phyloP scores from a whole-genome alignment of 1,139 yeast genomes.

The Suhomyces anneliseae region DNA sequence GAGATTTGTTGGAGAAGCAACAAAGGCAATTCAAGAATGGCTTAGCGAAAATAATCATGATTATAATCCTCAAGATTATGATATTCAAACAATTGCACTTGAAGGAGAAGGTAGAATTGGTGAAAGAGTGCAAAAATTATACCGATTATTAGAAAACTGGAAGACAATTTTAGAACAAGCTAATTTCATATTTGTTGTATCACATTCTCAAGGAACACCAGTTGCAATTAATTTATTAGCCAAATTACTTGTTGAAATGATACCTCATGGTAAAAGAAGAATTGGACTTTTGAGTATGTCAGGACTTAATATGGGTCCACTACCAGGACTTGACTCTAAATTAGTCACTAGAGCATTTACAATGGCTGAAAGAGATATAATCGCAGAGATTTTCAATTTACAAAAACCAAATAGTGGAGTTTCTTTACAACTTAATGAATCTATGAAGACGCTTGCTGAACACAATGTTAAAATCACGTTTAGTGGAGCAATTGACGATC shows the following conservation, averaged over 20 bases:
- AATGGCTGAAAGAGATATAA: slow-evolving; percentile 46
- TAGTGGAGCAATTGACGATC: slow-evolving; percentile 48
- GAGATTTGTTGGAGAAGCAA: slow-evolving; percentile 34
- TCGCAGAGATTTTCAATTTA: slow-evolving; percentile 49
- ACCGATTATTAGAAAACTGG: slow-evolving; percentile 47
- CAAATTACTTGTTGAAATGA: slow-evolving; percentile 21
- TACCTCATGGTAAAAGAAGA: slow-evolving; percentile 16
- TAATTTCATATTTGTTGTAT: slow-evolving; percentile 46
- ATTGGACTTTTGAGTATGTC: slow-evolving; percentile 48
- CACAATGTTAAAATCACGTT: slow-evolving; percentile 52
- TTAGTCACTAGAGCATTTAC: slow-evolving; percentile 49
- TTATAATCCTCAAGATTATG: slow-evolving; percentile 20
- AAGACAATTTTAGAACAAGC: slow-evolving; percentile 29
- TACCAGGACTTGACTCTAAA: slow-evolving; percentile 44
- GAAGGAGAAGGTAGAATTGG: slow-evolving; percentile 54
- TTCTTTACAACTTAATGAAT: slow-evolving; percentile 30
- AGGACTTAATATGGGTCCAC: slow-evolving; percentile 48
- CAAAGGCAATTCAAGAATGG: slow-evolving; percentile 43
- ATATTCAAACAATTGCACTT: slow-evolving; percentile 48
- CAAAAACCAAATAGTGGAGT: slow-evolving; percentile 38
- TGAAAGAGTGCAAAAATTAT: slow-evolving; percentile 38
- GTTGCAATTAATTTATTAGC: slow-evolving; percentile 47
- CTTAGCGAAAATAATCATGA: slow-evolving; percentile 26
- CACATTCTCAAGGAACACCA: slow-evolving; percentile 49
- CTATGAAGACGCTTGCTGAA: slow-evolving; percentile 33